A percentile compares a stretch with the other conserved stretches of the same genome.
phyloP scores from a whole-genome alignment of 2,329 filamentous ascomycete genomes.

The Boeremia lycopersici region DNA sequence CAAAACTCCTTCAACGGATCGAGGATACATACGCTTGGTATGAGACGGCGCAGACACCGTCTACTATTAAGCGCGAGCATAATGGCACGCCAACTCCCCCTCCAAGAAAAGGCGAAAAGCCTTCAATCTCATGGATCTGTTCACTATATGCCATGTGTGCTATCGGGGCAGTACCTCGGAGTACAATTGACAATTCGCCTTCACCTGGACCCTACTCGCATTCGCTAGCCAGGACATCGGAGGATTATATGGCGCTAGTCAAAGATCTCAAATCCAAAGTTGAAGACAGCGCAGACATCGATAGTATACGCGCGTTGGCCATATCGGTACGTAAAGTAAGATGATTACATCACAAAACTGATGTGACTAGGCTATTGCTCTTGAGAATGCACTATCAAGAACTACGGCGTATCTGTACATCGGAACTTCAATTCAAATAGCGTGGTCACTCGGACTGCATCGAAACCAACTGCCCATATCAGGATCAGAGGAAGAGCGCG shows the following conservation, averaged over 20 bases:
- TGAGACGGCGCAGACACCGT: background rate
- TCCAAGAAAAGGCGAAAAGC: conserved; percentile 7
- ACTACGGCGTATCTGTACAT: conserved; percentile 46
- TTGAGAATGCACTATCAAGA: conserved; percentile 44
- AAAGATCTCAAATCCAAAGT: conserved; percentile 42
- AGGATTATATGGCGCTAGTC: conserved; percentile 42
- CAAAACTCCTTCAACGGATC: conserved; percentile 38
- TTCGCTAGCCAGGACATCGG: conserved; percentile 32
- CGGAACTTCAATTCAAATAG: conserved; percentile 45
- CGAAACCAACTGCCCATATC: conserved; percentile 41
- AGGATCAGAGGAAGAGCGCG: conserved; percentile 35
- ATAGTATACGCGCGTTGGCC: conserved; percentile 45
- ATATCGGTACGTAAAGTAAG: conserved; percentile 33
- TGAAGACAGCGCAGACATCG: conserved; percentile 46
- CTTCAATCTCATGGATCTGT: conserved; percentile 45
- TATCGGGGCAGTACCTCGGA: conserved; percentile 37
- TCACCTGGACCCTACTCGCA: conserved; percentile 26
- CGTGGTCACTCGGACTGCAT: conserved; percentile 45
- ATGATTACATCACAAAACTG: background rate
- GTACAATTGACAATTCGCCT: conserved; percentile 29
- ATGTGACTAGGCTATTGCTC: conserved; percentile 37
- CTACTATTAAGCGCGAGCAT: conserved; percentile 8
- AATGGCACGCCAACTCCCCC: conserved; percentile 3
- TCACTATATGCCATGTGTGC: conserved; percentile 46
- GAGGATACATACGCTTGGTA: conserved; percentile 41